These are phyloP conservation scores for Ophiostoma populinum DNA, from an alignment of 2,329 filamentous ascomycete genomes.

Conservation along the genomic window DNA sequence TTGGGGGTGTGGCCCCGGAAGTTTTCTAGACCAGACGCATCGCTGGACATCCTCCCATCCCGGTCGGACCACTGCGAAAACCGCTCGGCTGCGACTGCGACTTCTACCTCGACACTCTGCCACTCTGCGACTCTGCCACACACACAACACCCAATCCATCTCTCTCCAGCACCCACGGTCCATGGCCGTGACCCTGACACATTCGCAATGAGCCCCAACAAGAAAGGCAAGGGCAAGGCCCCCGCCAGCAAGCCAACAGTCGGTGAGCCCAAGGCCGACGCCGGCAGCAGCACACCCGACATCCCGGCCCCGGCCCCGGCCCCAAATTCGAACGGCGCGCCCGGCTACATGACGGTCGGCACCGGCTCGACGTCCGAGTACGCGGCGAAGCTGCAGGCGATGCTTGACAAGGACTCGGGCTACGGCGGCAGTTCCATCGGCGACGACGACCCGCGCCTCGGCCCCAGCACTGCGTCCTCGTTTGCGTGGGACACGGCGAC, in stretches of 20 bases:
- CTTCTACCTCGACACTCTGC: too few species aligned
- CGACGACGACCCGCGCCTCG: slow-evolving; percentile 25
- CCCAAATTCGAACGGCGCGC: slow-evolving; percentile 8
- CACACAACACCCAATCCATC: not conserved
- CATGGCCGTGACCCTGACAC: slow-evolving; percentile 3
- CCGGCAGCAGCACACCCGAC: slow-evolving; percentile 14
- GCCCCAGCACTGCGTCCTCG: slow-evolving; percentile 15
- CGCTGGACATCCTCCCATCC: too few species aligned
- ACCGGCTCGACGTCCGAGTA: slow-evolving; percentile 66
- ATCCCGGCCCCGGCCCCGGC: slow-evolving; percentile 11
- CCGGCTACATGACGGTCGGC: slow-evolving; percentile 70
- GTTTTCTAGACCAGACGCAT: too few species aligned
- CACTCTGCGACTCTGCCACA: too few species aligned
- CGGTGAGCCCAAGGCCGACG: slow-evolving; percentile 3
- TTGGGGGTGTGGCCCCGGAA: slow-evolving; percentile 3
- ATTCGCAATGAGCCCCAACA: slow-evolving; percentile 7
- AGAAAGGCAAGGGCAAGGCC: slow-evolving; percentile 8
- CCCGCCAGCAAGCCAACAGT: slow-evolving; percentile 2
- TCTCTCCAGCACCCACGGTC: not conserved
- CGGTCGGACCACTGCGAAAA: too few species aligned
- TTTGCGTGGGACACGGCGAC: slow-evolving; percentile 26
- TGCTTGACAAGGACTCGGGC: slow-evolving; percentile 77
- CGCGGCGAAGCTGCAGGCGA: slow-evolving; percentile 60
- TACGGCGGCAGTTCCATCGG: slow-evolving; percentile 68
- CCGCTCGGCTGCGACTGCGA: too few species aligned